phyloP scores from a whole-genome alignment of 108 stramenopile species.

The Phaeodactylum tricornutum region DNA sequence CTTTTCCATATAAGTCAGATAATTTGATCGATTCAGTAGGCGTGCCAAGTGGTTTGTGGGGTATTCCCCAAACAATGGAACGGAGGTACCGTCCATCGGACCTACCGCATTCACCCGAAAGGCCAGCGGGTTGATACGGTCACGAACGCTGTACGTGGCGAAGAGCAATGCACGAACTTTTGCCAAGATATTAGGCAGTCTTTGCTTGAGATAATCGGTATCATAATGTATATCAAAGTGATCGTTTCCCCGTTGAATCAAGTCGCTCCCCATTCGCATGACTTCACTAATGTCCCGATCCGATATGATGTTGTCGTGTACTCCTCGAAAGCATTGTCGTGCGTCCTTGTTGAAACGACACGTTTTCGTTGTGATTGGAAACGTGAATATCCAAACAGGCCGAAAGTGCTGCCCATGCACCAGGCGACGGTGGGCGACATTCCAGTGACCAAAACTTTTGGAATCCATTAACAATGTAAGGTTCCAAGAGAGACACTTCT shows the following conservation, averaged over 20 bases:
- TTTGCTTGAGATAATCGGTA: conserved; percentile 7
- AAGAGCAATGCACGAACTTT: conserved; percentile 1
- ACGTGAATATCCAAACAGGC: too few relatives aligned
- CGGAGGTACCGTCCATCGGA: conserved; percentile 26
- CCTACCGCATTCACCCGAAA: conserved; percentile 31
- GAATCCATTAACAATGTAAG: conserved; percentile 11
- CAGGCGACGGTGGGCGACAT: too few relatives aligned
- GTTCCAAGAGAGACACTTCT: conserved; percentile 4
- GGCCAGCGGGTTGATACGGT: conserved; percentile 22
- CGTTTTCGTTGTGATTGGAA: too few relatives aligned
- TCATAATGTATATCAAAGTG: conserved; percentile 37
- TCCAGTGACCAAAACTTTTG: conserved; percentile 24
- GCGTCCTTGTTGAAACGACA: too few relatives aligned
- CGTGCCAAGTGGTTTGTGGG: background rate
- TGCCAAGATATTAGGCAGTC: background rate
- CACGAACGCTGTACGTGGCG: background rate
- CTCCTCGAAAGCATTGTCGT: conserved; percentile 32
- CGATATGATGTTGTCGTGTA: conserved; percentile 27
- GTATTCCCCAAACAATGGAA: conserved; percentile 2
- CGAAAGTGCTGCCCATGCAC: too few relatives aligned
- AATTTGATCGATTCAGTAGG: conserved; percentile 18
- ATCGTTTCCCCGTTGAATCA: conserved; percentile 30
- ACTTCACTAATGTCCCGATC: conserved; percentile 14
- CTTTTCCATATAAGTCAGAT: conserved; percentile 17
- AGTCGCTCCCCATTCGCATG: conserved; percentile 13